Percentiles rank a stretch among this genome's conserved stretches.
Conservation (phyloP, 495 filamentous ascomycete species). For the Neurospora tetraspora region DNA sequence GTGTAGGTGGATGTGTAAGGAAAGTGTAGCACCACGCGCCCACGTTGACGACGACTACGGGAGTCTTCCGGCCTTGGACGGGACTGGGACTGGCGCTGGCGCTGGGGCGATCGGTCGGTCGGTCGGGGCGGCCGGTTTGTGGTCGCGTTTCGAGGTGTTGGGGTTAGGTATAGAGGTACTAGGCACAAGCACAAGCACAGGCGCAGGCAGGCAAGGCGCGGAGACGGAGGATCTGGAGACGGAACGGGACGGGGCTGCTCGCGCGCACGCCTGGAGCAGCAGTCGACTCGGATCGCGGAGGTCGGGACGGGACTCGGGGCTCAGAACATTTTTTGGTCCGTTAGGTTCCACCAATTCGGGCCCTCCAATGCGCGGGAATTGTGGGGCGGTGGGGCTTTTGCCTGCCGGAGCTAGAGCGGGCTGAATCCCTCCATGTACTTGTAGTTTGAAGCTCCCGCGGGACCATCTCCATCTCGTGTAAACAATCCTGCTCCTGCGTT, state of each 20-base stretch:
- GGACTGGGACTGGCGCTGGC: not conserved
- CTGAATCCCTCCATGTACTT: not conserved
- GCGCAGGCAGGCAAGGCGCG: not conserved
- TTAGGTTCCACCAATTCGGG: constrained; percentile 6
- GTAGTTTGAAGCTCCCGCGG: not conserved
- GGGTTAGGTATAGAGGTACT: not conserved
- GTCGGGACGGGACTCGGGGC: constrained; percentile 1
- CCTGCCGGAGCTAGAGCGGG: not conserved
- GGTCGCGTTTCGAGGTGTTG: not conserved
- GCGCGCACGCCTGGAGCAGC: not conserved
- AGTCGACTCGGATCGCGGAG: not conserved
- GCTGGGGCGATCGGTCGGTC: not conserved
- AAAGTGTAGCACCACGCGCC: not conserved
- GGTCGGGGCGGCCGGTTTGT: not conserved
- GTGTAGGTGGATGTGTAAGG: not conserved
- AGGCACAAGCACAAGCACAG: not conserved
- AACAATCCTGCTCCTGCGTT: not conserved
- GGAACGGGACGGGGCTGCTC: not conserved
- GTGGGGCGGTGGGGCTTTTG: constrained; percentile 5
- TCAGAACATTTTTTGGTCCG: constrained; percentile 19
- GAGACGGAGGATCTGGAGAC: not conserved
- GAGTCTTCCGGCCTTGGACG: not conserved
- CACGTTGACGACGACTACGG: not conserved
- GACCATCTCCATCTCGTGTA: not conserved
- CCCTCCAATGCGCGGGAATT: constrained; percentile 6